Percentiles rank a stretch among this genome's conserved stretches.
These are phyloP conservation scores for Magnolia changhungtana DNA, from an alignment of 164 flowering plant genomes.

Conservation along the genomic window DNA sequence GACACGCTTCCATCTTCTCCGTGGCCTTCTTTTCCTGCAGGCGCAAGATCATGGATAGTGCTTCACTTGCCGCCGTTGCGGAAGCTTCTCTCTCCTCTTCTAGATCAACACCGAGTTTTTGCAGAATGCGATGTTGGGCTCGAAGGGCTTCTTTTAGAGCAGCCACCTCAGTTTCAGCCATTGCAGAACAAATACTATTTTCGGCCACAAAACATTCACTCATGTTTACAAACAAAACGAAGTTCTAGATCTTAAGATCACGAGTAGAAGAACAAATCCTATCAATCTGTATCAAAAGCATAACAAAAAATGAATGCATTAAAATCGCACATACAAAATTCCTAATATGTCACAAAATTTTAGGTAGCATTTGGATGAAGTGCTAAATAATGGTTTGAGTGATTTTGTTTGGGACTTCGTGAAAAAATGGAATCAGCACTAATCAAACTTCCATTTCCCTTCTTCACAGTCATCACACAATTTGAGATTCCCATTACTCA, in stretches of 20 bases:
- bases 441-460: too few relatives aligned
- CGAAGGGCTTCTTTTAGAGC: slow-evolving; percentile 59
- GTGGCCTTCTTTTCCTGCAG: slow-evolving; percentile 82
- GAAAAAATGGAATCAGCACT: background rate
- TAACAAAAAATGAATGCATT: background rate
- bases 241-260: background rate
- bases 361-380: too few relatives aligned
- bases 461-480: too few relatives aligned
- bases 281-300: background rate
- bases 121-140: slow-evolving; percentile 66
- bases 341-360: too few relatives aligned
- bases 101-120: slow-evolving; percentile 60
- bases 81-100: slow-evolving; percentile 90
- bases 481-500: too few relatives aligned
- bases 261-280: background rate
- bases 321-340: background rate
- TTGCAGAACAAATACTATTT: slow-evolving; percentile 6
- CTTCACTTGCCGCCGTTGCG: slow-evolving; percentile 69
- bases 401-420: too few relatives aligned
- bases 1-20: slow-evolving; percentile 76
- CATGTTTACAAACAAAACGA: background rate
- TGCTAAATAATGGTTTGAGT: too few relatives aligned
- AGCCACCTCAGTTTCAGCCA: slow-evolving; percentile 31
- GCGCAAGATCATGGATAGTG: slow-evolving; percentile 80
- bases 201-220: slow-evolving; percentile 27